Evolutionary conservation across 495 filamentous ascomycete species (phyloP).

Genomic region (Tuber brumale): DNA sequence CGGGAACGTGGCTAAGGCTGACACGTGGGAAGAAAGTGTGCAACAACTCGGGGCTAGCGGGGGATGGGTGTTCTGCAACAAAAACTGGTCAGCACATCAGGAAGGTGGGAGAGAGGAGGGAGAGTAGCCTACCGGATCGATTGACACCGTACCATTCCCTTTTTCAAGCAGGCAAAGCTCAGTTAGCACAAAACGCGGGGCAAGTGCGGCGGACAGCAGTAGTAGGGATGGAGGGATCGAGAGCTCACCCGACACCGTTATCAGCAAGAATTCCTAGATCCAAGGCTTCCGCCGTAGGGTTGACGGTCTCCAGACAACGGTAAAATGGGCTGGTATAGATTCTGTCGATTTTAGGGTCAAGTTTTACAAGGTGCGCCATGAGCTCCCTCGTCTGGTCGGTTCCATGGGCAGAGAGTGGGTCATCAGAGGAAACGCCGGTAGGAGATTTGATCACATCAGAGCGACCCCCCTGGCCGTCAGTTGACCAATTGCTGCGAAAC

Average conservation of each 20-base stretch:
- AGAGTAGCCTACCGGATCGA: slow-evolving; percentile 49
- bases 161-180: not conserved
- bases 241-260: slow-evolving; percentile 41
- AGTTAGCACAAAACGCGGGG: not conserved
- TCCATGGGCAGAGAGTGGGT: slow-evolving; percentile 78
- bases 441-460: slow-evolving; percentile 61
- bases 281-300: slow-evolving; percentile 58
- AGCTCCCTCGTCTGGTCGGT: slow-evolving; percentile 78
- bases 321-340: slow-evolving; percentile 87
- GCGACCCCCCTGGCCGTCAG: slow-evolving; percentile 75
- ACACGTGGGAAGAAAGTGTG: slow-evolving; percentile 58
- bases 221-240: not conserved
- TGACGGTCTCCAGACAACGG: slow-evolving; percentile 82
- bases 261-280: slow-evolving; percentile 40
- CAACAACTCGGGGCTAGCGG: slow-evolving; percentile 56
- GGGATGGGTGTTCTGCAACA: slow-evolving; percentile 61
- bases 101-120: not conserved
- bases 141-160: slow-evolving; percentile 87
- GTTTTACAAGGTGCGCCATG: slow-evolving; percentile 54
- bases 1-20: slow-evolving; percentile 51
- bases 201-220: slow-evolving; percentile 3
- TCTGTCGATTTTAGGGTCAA: slow-evolving; percentile 61
- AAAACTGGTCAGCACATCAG: slow-evolving; percentile 1
- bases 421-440: slow-evolving; percentile 77
- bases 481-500: slow-evolving; percentile 86